Evolutionary conservation across 2,329 filamentous ascomycete species (phyloP).

Genomic region (Chaetomiaceae sp.): DNA sequence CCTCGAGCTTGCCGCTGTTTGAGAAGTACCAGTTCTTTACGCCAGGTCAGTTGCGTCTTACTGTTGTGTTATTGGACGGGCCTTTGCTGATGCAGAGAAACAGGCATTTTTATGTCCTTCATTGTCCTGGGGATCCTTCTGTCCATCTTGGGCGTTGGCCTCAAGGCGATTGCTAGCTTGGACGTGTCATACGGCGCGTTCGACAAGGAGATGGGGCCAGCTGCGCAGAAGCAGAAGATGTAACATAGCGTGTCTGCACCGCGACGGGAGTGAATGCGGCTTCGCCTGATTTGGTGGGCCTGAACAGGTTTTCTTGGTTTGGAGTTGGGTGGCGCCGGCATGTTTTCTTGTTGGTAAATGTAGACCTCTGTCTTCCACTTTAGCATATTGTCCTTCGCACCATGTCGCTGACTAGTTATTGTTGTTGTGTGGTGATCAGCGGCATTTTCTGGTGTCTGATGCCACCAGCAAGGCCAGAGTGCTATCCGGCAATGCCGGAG

Average conservation of each 20-base stretch:
- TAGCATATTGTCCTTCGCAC: too few species aligned
- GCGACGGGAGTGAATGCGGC: slow-evolving; percentile 4
- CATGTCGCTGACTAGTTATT: too few species aligned
- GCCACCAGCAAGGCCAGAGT: too few species aligned
- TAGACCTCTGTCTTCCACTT: too few species aligned
- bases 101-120: slow-evolving; percentile 85
- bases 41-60: slow-evolving; percentile 54
- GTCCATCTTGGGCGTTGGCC: slow-evolving; percentile 69
- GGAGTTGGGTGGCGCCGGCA: slow-evolving; percentile 20
- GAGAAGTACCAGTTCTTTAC: slow-evolving; percentile 94
- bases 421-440: too few species aligned
- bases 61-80: background rate
- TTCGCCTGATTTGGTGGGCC: slow-evolving; percentile 12
- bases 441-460: too few species aligned
- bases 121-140: slow-evolving; percentile 65
- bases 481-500: too few species aligned
- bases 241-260: slow-evolving; percentile 8
- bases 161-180: slow-evolving; percentile 70
- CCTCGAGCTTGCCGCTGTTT: slow-evolving; percentile 56
- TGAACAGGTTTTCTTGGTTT: slow-evolving; percentile 15
- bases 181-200: slow-evolving; percentile 92
- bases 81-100: slow-evolving; percentile 15
- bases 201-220: slow-evolving; percentile 91
- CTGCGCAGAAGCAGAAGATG: slow-evolving; percentile 68
- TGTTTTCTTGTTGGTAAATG: too few species aligned